Percentiles rank a stretch among this genome's conserved stretches.
phyloP scores from a whole-genome alignment of 345 rosid genomes.

The Balakata baccata region DNA sequence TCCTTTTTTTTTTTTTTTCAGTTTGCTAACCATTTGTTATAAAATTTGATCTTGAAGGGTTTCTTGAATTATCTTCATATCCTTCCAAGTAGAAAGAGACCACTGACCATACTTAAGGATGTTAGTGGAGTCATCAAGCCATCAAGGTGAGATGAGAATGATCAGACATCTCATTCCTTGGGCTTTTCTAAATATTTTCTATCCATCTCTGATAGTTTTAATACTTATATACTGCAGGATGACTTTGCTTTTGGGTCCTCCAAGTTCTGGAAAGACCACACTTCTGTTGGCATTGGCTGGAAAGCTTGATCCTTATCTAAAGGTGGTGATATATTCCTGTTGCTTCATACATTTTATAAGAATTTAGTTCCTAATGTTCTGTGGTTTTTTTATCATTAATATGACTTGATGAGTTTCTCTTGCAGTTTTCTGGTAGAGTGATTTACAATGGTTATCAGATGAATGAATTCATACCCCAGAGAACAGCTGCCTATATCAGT shows the following conservation, averaged over 20 bases:
- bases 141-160: constrained; percentile 38
- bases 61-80: constrained; percentile 28
- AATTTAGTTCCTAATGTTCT: background rate
- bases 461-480: constrained; percentile 61
- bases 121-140: constrained; percentile 67
- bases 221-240: constrained; percentile 36
- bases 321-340: constrained; percentile 34
- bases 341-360: background rate
- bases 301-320: constrained; percentile 54
- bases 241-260: constrained; percentile 86
- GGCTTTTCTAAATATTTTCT: background rate
- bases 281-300: constrained; percentile 76
- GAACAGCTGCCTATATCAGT: constrained; percentile 63
- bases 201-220: background rate
- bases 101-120: constrained; percentile 55
- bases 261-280: constrained; percentile 78
- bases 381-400: background rate
- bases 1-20: no score
- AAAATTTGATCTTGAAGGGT: constrained; percentile 11
- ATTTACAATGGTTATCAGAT: constrained; percentile 56
- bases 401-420: background rate
- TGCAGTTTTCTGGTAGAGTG: constrained; percentile 53
- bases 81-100: constrained; percentile 49
- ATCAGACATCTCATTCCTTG: background rate
- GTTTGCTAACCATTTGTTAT: background rate